Evolutionary conservation across 2,329 filamentous ascomycete genomes (phyloP).

Genomic region (Epichloe brachyelytri): DNA sequence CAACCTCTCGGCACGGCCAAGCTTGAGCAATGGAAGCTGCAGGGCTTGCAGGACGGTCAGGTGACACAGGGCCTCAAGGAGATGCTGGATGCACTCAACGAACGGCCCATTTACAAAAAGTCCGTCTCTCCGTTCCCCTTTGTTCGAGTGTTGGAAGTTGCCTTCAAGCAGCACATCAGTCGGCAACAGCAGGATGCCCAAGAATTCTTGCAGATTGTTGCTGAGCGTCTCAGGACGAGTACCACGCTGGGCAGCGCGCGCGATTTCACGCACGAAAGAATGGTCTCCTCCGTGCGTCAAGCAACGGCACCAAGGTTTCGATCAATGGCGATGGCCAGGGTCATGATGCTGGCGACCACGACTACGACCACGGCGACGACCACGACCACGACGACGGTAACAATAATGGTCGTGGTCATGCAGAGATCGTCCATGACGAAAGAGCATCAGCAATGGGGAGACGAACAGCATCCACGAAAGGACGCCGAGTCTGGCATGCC

Average conservation of each 20-base stretch:
- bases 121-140: constrained; percentile 82
- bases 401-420: constrained; percentile 12
- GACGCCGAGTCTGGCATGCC: neutral
- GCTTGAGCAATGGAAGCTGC: constrained; percentile 46
- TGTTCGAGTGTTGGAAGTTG: constrained; percentile 67
- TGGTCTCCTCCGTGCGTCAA: constrained; percentile 10
- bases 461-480: neutral
- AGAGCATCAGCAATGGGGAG: neutral
- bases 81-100: constrained; percentile 83
- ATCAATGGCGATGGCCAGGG: constrained; percentile 5
- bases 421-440: neutral
- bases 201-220: constrained; percentile 89
- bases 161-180: constrained; percentile 83
- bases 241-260: constrained; percentile 70
- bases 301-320: neutral
- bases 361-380: constrained; percentile 10
- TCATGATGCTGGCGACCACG: constrained; percentile 9
- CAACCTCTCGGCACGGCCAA: constrained; percentile 27
- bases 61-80: constrained; percentile 84
- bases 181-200: constrained; percentile 95
- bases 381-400: constrained; percentile 4
- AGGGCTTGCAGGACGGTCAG: constrained; percentile 62
- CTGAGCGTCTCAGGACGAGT: constrained; percentile 87
- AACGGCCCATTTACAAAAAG: constrained; percentile 86
- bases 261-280: constrained; percentile 40